phyloP scores from a whole-genome alignment of 495 filamentous ascomycete genomes.

The Daldinia vernicosa region DNA sequence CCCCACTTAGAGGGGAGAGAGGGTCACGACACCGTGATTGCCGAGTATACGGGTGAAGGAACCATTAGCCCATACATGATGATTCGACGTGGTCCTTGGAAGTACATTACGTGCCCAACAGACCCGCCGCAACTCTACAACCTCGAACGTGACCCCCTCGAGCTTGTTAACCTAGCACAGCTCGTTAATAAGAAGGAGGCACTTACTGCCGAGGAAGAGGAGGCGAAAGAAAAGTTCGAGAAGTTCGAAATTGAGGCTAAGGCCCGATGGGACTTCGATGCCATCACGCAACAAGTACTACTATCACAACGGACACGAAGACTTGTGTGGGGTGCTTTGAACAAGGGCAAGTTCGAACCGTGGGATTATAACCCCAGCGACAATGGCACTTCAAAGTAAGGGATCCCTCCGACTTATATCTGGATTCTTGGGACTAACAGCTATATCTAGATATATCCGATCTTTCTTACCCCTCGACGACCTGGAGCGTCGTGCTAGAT shows the following conservation, averaged over 20 bases:
- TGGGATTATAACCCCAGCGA: slow-evolving; percentile 84
- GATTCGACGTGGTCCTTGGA: slow-evolving; percentile 84
- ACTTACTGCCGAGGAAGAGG: slow-evolving; percentile 49
- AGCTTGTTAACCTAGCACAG: slow-evolving; percentile 73
- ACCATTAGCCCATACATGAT: slow-evolving; percentile 88
- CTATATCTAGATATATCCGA: slow-evolving; percentile 66
- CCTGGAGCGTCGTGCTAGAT: slow-evolving; percentile 71
- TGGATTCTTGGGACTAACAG: slow-evolving; percentile 1
- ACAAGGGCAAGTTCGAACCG: slow-evolving; percentile 69
- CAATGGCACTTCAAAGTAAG: slow-evolving; percentile 74
- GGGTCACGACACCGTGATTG: slow-evolving; percentile 78
- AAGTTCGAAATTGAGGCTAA: slow-evolving; percentile 72
- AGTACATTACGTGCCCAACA: slow-evolving; percentile 81
- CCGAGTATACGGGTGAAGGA: slow-evolving; percentile 90
- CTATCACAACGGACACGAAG: slow-evolving; percentile 74
- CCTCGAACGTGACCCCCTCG: slow-evolving; percentile 74
- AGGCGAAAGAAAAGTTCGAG: slow-evolving; percentile 58
- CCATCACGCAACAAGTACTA: slow-evolving; percentile 74
- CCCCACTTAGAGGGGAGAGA: slow-evolving; percentile 72
- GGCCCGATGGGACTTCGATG: slow-evolving; percentile 75
- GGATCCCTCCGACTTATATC: not conserved
- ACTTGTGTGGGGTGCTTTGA: slow-evolving; percentile 78
- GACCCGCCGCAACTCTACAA: slow-evolving; percentile 85
- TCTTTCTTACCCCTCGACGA: slow-evolving; percentile 74
- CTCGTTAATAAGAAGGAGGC: slow-evolving; percentile 49